Percentiles rank a stretch among this genome's conserved stretches.
Evolutionary conservation across 805 yeast species (phyloP).

Genomic region (Saccharomyces mikatae): DNA sequence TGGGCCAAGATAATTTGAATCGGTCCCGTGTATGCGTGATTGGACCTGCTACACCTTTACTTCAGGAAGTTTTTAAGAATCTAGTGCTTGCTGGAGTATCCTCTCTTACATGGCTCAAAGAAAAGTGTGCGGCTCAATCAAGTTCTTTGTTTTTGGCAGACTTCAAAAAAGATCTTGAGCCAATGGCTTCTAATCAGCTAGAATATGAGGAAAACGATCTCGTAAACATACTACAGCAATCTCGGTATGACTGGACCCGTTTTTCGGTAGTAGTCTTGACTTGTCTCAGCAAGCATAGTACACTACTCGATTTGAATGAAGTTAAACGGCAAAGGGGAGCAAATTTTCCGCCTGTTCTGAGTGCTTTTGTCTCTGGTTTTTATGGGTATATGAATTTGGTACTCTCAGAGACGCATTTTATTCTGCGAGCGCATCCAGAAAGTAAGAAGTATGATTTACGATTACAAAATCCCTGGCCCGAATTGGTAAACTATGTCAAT

Average conservation of each 20-base stretch:
- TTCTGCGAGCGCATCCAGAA: constrained; percentile 67
- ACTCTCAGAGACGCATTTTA: constrained; percentile 47
- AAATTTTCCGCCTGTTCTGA: constrained; percentile 35
- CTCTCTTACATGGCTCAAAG: not conserved
- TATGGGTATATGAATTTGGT: constrained; percentile 52
- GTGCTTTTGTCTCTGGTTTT: constrained; percentile 39
- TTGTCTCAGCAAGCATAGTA: not conserved
- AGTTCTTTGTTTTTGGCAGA: not conserved
- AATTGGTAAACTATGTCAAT: constrained; percentile 44
- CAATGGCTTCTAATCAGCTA: not conserved
- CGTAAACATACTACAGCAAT: not conserved
- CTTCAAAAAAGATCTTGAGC: not conserved
- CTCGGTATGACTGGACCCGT: not conserved
- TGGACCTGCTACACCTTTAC: constrained; percentile 48
- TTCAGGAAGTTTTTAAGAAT: constrained; percentile 69
- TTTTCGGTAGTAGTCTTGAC: not conserved
- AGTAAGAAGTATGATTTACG: constrained; percentile 50
- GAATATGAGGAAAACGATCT: not conserved
- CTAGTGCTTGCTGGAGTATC: constrained; percentile 61
- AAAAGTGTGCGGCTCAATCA: not conserved
- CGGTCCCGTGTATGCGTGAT: constrained; percentile 53
- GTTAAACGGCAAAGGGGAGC: not conserved
- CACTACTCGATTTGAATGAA: not conserved
- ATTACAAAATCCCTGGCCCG: constrained; percentile 65
- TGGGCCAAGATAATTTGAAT: constrained; percentile 62